Evolutionary conservation across 1,139 yeast species (phyloP).

Genomic region (Tardiomyces depauwii): DNA sequence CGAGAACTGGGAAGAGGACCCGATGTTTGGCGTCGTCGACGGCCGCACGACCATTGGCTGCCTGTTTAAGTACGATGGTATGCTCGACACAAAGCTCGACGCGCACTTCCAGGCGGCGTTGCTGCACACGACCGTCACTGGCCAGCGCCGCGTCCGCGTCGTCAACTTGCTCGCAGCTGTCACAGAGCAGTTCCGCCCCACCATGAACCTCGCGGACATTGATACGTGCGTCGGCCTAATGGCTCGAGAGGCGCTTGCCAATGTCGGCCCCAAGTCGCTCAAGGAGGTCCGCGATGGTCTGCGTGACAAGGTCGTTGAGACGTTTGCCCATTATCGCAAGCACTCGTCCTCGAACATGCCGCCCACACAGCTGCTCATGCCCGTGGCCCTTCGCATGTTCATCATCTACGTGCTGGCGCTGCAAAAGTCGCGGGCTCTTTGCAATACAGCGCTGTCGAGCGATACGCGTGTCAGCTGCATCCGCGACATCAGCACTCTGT

Average conservation of each 20-base stretch:
- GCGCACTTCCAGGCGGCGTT: constrained; percentile 90
- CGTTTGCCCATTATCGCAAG: constrained; percentile 65
- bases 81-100: constrained; percentile 57
- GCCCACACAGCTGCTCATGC: constrained; percentile 64
- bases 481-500: constrained; percentile 42
- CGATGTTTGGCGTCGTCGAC: constrained; percentile 56
- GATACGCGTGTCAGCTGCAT: constrained; percentile 49
- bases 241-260: constrained; percentile 56
- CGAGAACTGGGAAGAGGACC: constrained; percentile 37
- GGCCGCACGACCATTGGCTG: constrained; percentile 62
- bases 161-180: constrained; percentile 76
- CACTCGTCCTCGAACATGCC: constrained; percentile 35
- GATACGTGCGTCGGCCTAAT: constrained; percentile 69
- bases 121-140: constrained; percentile 66
- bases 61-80: constrained; percentile 67
- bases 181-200: constrained; percentile 59
- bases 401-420: constrained; percentile 60
- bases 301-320: constrained; percentile 53
- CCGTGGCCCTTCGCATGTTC: constrained; percentile 66
- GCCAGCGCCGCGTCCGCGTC: constrained; percentile 74
- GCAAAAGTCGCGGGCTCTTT: constrained; percentile 55
- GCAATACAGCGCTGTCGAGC: constrained; percentile 29
- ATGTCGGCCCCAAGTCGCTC: constrained; percentile 43
- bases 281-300: constrained; percentile 53
- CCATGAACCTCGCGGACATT: constrained; percentile 75